Percentiles rank a stretch among this genome's conserved stretches.
These are phyloP conservation scores for Amanita pallidorosea DNA, from an alignment of 768 basidiomycete species.

Conservation along the genomic window DNA sequence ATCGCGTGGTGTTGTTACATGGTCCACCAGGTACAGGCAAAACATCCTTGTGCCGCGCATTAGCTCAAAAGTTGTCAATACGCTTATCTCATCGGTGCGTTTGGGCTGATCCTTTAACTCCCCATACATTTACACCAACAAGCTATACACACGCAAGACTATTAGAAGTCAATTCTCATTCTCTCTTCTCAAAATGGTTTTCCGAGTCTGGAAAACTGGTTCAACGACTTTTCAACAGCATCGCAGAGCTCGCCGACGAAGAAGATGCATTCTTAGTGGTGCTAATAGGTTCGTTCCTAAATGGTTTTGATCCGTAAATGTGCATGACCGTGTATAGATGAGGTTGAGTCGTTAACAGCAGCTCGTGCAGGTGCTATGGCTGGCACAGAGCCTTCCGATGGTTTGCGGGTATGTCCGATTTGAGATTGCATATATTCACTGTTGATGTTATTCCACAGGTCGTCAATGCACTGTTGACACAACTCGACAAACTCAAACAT, in stretches of 20 bases:
- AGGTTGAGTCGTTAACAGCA: slow-evolving; percentile 93
- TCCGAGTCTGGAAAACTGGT: slow-evolving; percentile 98
- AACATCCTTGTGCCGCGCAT: slow-evolving; percentile 86
- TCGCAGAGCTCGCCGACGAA: slow-evolving; percentile 88
- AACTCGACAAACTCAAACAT: slow-evolving; percentile 90
- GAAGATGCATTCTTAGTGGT: slow-evolving; percentile 88
- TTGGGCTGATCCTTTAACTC: neutral
- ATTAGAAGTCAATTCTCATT: slow-evolving; percentile 97
- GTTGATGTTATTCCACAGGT: slow-evolving; percentile 42
- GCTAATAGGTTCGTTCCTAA: slow-evolving; percentile 57
- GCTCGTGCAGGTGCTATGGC: slow-evolving; percentile 91
- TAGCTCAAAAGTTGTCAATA: slow-evolving; percentile 92
- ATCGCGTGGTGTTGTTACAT: slow-evolving; percentile 87
- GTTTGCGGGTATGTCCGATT: slow-evolving; percentile 54
- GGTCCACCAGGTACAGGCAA: slow-evolving; percentile 98
- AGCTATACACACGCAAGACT: slow-evolving; percentile 84
- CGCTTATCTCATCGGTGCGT: slow-evolving; percentile 73
- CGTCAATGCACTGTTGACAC: slow-evolving; percentile 93
- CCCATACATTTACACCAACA: neutral
- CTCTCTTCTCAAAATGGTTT: slow-evolving; percentile 97
- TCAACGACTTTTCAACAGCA: slow-evolving; percentile 80
- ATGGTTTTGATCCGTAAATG: neutral
- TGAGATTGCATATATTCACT: neutral
- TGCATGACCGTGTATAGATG: slow-evolving; percentile 43
- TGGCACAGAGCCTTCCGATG: slow-evolving; percentile 94